phyloP scores from a whole-genome alignment of 2,329 filamentous ascomycete species.

The Fusarium pseudocircinatum region DNA sequence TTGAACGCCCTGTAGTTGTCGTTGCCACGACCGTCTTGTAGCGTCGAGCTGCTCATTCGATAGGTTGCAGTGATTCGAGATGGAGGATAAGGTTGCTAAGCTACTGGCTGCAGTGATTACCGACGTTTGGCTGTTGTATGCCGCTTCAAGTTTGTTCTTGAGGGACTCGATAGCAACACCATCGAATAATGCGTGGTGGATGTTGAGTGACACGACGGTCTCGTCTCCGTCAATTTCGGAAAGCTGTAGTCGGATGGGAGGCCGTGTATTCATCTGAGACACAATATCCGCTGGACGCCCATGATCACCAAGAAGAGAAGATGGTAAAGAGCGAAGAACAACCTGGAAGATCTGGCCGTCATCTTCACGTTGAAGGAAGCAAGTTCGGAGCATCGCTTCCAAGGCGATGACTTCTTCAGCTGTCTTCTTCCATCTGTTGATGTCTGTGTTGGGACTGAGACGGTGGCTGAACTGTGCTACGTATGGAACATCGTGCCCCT shows the following conservation, averaged over 20 bases:
- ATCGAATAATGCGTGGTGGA: slow-evolving; percentile 20
- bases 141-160: background rate
- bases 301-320: background rate
- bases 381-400: slow-evolving; percentile 13
- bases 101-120: rapidly evolving
- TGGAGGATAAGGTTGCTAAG: background rate
- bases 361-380: slow-evolving; percentile 21
- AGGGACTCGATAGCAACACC: slow-evolving; percentile 4
- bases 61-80: background rate
- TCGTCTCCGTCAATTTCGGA: rapidly evolving
- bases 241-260: background rate
- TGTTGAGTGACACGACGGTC: background rate
- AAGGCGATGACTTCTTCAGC: background rate
- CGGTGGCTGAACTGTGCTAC: slow-evolving; percentile 20
- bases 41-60: background rate
- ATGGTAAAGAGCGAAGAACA: background rate
- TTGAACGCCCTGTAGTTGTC: background rate
- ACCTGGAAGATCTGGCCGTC: slow-evolving; percentile 16
- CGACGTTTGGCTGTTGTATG: background rate
- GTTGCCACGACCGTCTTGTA: background rate
- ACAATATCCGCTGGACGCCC: background rate
- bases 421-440: background rate
- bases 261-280: background rate
- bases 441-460: background rate
- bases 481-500: slow-evolving; percentile 2